Evolutionary conservation across 1,284 basidiomycete species (phyloP), one percentile per base, ranked within the genome.

Genomic region (Anthracocystis setariae): DNA sequence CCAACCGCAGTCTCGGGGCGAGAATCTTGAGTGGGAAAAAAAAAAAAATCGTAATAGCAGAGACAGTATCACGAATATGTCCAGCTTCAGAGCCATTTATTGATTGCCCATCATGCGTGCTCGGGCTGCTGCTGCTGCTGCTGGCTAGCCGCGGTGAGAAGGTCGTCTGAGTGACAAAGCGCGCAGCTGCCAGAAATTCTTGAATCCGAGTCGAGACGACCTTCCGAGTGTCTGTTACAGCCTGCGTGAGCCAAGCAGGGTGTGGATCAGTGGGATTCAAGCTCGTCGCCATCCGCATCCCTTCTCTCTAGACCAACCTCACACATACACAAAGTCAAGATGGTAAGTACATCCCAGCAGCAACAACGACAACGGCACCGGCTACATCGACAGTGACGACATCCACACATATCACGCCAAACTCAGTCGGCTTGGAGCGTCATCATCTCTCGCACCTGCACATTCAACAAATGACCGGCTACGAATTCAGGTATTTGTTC

Each of bases 301-400:
- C 52, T 64, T 60, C 51, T 42, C 61, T 64, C 57, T 27, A 64
- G 33, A 70, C 60, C 57, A 70, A 64, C 67, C 67, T 29, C 61
- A 64, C 61, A 60, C 54, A 64, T 49, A 70, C 38, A 64, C 67
- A 64, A 60, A 64, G 61, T 64, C 61, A 70, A 70, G 67, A 70
- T 70, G 67, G 67, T 70, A 70, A 70, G 67, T 64, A 46, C 45
- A 29, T 39, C 37, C 57, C n/a, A 40, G 24, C 44, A 55, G 23
- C 40, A 42, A 15, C 35, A 37, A 9, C n/a, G 35, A 10, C 37
- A 46, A 51, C 10, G 51, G 50, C 50, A 45, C 39, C 33, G 51
- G 47, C 55, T 33, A 38, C 18, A 48, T 37, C 57, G 18, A 57
- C 60, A 51, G 53, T 59, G 35, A 42, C 40, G 20, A 23, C 20